Evolutionary conservation across 768 basidiomycete species (phyloP).

Genomic region (Tricholoma matsutake): DNA sequence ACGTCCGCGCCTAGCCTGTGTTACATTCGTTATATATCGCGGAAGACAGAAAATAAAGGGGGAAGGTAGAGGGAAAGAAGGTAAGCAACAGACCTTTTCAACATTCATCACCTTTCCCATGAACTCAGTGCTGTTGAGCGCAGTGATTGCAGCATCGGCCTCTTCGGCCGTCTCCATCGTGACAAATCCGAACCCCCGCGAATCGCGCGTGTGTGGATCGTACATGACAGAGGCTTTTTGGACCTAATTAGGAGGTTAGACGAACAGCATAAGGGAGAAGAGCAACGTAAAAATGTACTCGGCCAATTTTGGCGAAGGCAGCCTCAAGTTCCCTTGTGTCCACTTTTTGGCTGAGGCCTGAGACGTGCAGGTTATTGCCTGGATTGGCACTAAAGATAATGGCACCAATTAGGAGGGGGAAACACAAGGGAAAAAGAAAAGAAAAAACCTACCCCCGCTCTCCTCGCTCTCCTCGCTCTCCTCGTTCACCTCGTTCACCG

Average conservation of each 20-base stretch:
- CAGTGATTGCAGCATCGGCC: slow-evolving; percentile 87
- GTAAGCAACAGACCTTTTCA: slow-evolving; percentile 65
- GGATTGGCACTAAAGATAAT: slow-evolving; percentile 50
- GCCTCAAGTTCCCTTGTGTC: slow-evolving; percentile 88
- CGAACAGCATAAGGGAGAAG: neutral
- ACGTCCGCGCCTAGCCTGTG: slow-evolving; percentile 82
- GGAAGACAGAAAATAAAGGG: too few relatives aligned
- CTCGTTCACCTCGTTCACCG: slow-evolving; percentile 26
- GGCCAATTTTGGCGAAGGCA: slow-evolving; percentile 84
- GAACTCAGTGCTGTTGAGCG: slow-evolving; percentile 78
- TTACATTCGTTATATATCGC: neutral
- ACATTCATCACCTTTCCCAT: slow-evolving; percentile 87
- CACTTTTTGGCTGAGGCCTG: slow-evolving; percentile 52
- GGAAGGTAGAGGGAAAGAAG: neutral
- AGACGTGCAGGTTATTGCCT: slow-evolving; percentile 65
- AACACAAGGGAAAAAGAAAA: slow-evolving; percentile 5
- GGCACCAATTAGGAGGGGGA: neutral
- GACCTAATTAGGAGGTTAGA: slow-evolving; percentile 42
- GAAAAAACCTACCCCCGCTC: slow-evolving; percentile 52
- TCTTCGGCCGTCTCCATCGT: slow-evolving; percentile 69
- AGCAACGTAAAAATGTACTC: slow-evolving; percentile 40
- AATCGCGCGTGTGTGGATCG: slow-evolving; percentile 67
- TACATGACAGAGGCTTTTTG: slow-evolving; percentile 72
- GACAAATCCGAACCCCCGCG: slow-evolving; percentile 81
- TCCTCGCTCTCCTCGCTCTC: slow-evolving; percentile 9